These are phyloP conservation scores for Galerina marginata DNA, from an alignment of 768 basidiomycete species.

Conservation along the genomic window DNA sequence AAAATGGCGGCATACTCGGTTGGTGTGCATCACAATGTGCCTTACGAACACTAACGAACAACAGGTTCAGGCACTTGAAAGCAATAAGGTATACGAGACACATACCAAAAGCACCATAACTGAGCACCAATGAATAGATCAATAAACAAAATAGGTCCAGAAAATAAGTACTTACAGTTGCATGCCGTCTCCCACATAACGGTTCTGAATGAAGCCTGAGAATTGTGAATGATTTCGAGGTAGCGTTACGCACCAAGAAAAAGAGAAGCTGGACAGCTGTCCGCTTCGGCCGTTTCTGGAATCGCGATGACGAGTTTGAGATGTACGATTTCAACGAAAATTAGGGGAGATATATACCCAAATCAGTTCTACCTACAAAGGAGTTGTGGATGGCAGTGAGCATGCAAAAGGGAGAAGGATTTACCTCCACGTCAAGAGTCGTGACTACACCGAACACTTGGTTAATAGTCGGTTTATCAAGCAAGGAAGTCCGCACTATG, in stretches of 20 bases:
- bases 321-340: not conserved
- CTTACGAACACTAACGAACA: not conserved
- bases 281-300: slow-evolving; percentile 18
- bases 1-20: not conserved
- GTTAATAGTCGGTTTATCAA: too few relatives aligned
- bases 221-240: not conserved
- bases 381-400: not conserved
- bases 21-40: not conserved
- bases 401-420: not conserved
- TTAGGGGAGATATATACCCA: slow-evolving; percentile 6
- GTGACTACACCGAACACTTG: too few relatives aligned
- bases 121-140: not conserved
- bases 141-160: not conserved
- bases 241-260: slow-evolving; percentile 5
- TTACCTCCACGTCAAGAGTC: slow-evolving; percentile 1
- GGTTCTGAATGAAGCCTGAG: slow-evolving; percentile 5
- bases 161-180: not conserved
- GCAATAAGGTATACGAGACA: not conserved
- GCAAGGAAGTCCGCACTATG: too few relatives aligned
- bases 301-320: not conserved
- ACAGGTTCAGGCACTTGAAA: not conserved
- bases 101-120: not conserved
- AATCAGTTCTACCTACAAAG: slow-evolving; percentile 15
- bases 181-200: slow-evolving; percentile 13
- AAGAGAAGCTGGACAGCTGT: slow-evolving; percentile 15